Percentiles rank a stretch among this genome's conserved stretches.
These are phyloP conservation scores for Fusarium cicatricum DNA, from an alignment of 2,329 filamentous ascomycete species.

Conservation along the genomic window DNA sequence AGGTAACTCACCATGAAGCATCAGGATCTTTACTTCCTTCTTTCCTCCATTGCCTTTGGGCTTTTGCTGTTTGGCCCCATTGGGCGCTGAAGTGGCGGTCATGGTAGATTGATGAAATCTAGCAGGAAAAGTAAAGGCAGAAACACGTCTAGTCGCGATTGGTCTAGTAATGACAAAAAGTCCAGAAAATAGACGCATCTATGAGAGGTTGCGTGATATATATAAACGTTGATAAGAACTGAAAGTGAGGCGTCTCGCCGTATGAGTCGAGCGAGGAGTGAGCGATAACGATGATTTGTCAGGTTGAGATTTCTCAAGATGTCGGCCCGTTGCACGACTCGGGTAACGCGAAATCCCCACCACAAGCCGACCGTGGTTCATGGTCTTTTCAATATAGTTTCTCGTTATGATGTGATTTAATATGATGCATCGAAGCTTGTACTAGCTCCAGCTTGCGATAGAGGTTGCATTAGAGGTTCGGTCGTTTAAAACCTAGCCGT, in stretches of 20 bases:
- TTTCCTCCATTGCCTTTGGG: slow-evolving; percentile 50
- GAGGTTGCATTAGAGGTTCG: too few relatives aligned
- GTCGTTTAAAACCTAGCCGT: too few relatives aligned
- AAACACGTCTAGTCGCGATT: slow-evolving; percentile 15
- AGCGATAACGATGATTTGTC: slow-evolving; percentile 41
- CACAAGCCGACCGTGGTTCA: not conserved
- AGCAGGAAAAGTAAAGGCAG: slow-evolving; percentile 10
- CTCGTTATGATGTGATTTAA: not conserved
- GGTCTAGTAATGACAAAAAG: slow-evolving; percentile 29
- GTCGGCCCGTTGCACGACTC: slow-evolving; percentile 31
- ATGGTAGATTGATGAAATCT: slow-evolving; percentile 36
- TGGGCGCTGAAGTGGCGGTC: slow-evolving; percentile 33
- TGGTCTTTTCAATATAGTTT: not conserved
- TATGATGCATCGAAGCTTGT: not conserved
- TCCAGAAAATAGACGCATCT: slow-evolving; percentile 33
- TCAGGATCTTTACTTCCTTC: slow-evolving; percentile 71
- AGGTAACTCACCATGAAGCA: slow-evolving; percentile 71
- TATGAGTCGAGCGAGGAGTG: slow-evolving; percentile 36
- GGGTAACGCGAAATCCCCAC: slow-evolving; percentile 31
- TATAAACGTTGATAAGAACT: not conserved
- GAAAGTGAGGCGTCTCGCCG: slow-evolving; percentile 15
- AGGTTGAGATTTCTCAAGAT: slow-evolving; percentile 26
- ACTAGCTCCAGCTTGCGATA: too few relatives aligned
- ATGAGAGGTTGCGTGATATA: slow-evolving; percentile 4
- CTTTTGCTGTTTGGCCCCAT: slow-evolving; percentile 38